These are phyloP conservation scores for Mortierella sp. DNA, from an alignment of 371 early-diverging fungal genomes.

Conservation along the genomic window DNA sequence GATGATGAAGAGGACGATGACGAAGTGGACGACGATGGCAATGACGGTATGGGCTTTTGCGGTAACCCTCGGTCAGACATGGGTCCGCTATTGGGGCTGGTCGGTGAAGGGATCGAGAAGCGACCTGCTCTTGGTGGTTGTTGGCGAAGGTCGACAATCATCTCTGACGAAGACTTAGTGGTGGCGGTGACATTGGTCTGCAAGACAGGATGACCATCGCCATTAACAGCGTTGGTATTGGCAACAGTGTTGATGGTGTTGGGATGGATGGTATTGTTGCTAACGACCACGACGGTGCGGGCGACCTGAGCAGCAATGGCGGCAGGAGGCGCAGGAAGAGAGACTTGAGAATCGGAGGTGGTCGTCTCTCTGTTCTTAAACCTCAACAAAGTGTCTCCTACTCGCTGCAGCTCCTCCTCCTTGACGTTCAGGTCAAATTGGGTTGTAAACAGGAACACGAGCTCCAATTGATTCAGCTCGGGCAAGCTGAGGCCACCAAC, in stretches of 20 bases:
- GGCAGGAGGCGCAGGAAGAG: neutral
- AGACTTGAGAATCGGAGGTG: neutral
- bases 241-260: neutral
- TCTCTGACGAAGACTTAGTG: neutral
- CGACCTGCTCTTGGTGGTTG: slow-evolving; percentile 22
- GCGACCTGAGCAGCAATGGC: neutral
- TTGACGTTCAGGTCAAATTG: slow-evolving; percentile 85
- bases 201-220: neutral
- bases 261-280: neutral
- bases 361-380: slow-evolving; percentile 18
- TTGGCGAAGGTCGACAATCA: neutral
- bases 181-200: neutral
- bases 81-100: slow-evolving; percentile 42
- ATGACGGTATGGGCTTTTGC: neutral
- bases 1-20: slow-evolving; percentile 18
- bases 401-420: slow-evolving; percentile 41
- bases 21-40: neutral
- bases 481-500: slow-evolving; percentile 91
- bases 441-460: slow-evolving; percentile 88
- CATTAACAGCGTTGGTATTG: neutral
- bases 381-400: slow-evolving; percentile 32
- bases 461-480: slow-evolving; percentile 90
- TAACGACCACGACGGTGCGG: neutral
- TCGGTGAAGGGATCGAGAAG: slow-evolving; percentile 45
- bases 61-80: slow-evolving; percentile 32